phyloP scores from a whole-genome alignment of 2,329 filamentous ascomycete genomes.

The Endoconidiophora laricicola region DNA sequence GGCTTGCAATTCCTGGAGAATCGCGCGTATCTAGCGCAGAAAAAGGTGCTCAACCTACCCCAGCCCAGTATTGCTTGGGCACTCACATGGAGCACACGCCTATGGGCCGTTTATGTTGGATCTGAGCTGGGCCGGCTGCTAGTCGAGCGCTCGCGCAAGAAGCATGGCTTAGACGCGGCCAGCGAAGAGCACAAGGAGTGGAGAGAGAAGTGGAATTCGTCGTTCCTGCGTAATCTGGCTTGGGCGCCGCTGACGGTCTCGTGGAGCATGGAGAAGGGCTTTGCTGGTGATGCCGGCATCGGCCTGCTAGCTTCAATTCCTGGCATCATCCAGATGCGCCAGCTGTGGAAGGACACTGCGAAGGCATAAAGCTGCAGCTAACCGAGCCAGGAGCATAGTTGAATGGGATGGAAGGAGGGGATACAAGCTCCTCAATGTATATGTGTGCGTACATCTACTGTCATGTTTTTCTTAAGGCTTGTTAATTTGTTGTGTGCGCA shows the following conservation, averaged over 20 bases:
- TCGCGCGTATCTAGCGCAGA: constrained; percentile 55
- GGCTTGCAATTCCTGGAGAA: constrained; percentile 73
- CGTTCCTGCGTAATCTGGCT: constrained; percentile 51
- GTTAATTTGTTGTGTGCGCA: not conserved
- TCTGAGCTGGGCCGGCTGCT: constrained; percentile 56
- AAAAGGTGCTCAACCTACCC: constrained; percentile 48
- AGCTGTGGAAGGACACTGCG: constrained; percentile 23
- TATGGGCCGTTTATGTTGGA: constrained; percentile 64
- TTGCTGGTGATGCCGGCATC: constrained; percentile 20
- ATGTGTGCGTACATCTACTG: not conserved
- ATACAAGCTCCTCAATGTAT: not conserved
- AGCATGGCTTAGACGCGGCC: constrained; percentile 20
- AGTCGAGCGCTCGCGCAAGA: constrained; percentile 27
- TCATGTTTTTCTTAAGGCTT: not conserved
- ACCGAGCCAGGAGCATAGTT: not conserved
- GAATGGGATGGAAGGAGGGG: not conserved
- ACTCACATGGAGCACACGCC: constrained; percentile 57
- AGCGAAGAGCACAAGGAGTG: constrained; percentile 28
- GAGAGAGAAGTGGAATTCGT: constrained; percentile 41
- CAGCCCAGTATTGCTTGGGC: constrained; percentile 41
- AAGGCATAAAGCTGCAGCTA: constrained; percentile 1
- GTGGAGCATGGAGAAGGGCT: constrained; percentile 56
- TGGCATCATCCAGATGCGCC: constrained; percentile 24
- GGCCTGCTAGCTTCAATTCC: constrained; percentile 22
- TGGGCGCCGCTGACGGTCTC: constrained; percentile 75